Base-by-base conservation (phyloP, 2,329 filamentous ascomycete genomes). In the Ophiosphaerella herpotricha region DNA sequence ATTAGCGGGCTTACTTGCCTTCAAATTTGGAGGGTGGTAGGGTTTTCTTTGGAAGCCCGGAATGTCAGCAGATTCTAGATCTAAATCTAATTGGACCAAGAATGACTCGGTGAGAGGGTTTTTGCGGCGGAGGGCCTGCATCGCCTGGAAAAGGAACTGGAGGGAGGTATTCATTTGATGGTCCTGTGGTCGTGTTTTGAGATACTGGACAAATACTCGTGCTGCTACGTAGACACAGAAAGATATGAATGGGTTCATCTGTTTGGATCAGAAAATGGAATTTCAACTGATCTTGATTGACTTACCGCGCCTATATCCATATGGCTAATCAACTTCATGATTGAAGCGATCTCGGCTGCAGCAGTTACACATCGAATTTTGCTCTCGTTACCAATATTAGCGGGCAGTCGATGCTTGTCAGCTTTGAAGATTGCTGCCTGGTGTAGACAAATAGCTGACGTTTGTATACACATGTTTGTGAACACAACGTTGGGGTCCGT, bases 361-460 rank as follows among this genome's bases (percentile, higher is more conserved):
- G 93, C 91, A 18, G 91, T 91, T 51, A 97, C 91, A 64, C 94
- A 97, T 54, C 94, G 84, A 12, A 94, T 85, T 72, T 96, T 97
- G 72, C 92, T 96, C 69, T 97, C 93, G 1, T 89, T 85, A 56
- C 89, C 87, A 39, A 97, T 87, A 14, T 88, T 86, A 1, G 82
- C 78, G 0, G 90, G 86, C 53, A 97, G 77, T 45, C 85, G 84
- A 72, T 96, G 88, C 75, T 91, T 94, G 64, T 97, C 93, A 0
- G 92, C 91, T 71, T 97, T 97, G 81, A 93, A 97, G 16, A 99
- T 97, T 23, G 94, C 94, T 2, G 93, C 94, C 75, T 99, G 94
- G 67, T 99, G 94, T n/a, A 99, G 78, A 71, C 93, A 97, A 46
- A 99, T 97, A 1, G 91, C 91, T 1, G 92, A 96, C 0, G 94